phyloP scores from a whole-genome alignment of 2,329 filamentous ascomycete genomes.

The Fusarium oxysporum region DNA sequence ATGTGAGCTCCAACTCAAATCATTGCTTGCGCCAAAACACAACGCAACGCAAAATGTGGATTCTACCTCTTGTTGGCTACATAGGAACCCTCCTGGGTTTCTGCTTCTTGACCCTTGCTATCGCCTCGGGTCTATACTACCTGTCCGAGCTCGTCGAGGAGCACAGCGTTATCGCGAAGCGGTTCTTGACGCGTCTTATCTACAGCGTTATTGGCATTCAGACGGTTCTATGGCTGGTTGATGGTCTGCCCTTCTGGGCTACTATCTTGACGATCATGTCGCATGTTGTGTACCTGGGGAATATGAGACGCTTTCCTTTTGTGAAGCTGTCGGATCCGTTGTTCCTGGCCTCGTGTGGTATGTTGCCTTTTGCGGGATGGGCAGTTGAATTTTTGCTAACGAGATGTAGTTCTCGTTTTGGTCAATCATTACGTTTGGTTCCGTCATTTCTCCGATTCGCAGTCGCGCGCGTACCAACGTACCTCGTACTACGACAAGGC shows the following conservation, averaged over 20 bases:
- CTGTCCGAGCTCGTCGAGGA: constrained; percentile 98
- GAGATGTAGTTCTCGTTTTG: constrained; percentile 77
- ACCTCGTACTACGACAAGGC: constrained; percentile 72
- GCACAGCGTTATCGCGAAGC: constrained; percentile 92
- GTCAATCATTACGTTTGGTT: constrained; percentile 97
- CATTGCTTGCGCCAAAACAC: constrained; percentile 22
- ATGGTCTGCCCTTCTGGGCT: constrained; percentile 84
- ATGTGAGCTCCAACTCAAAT: constrained; percentile 40
- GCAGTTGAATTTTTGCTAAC: too few relatives aligned
- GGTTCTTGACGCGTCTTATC: constrained; percentile 85
- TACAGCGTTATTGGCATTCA: constrained; percentile 84
- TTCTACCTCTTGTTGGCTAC: constrained; percentile 92
- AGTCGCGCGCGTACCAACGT: constrained; percentile 67
- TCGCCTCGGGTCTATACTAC: constrained; percentile 98
- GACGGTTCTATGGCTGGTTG: constrained; percentile 78
- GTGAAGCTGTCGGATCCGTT: constrained; percentile 90
- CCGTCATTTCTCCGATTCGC: constrained; percentile 81
- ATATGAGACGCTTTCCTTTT: constrained; percentile 78
- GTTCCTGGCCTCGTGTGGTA: constrained; percentile 86
- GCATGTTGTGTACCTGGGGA: constrained; percentile 88
- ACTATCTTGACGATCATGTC: constrained; percentile 81
- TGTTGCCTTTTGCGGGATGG: constrained; percentile 48
- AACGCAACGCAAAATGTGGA: constrained; percentile 78
- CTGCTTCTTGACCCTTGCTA: constrained; percentile 92
- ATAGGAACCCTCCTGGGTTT: constrained; percentile 89